These are phyloP conservation scores for Blastocystis sp. DNA, from an alignment of 352 stramenopile genomes.

Conservation along the genomic window DNA sequence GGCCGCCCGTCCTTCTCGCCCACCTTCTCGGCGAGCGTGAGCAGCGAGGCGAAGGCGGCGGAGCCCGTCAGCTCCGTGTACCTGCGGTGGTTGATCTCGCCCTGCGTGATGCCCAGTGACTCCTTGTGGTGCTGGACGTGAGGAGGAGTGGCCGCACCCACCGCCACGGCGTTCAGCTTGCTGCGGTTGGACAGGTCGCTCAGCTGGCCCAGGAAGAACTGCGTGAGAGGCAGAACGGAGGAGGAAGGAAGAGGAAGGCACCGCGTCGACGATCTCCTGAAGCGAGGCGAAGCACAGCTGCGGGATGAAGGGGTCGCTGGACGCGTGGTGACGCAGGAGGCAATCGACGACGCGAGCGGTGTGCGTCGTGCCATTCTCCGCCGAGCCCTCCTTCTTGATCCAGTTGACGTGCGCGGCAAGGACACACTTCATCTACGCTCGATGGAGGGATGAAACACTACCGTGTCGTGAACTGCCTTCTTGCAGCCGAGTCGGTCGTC, in stretches of 20 bases:
- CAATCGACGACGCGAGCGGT: not conserved
- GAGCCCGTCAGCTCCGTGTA: slow-evolving; percentile 15
- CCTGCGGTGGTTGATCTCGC: not conserved
- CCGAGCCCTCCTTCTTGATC: not conserved
- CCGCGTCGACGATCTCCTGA: not conserved
- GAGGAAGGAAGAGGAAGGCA: not conserved
- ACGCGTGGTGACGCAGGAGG: not conserved
- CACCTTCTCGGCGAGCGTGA: not conserved
- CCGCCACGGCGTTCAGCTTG: slow-evolving; percentile 36
- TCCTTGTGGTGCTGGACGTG: slow-evolving; percentile 17
- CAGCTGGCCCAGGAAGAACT: not conserved
- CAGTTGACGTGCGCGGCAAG: not conserved
- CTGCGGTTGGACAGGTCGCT: not conserved
- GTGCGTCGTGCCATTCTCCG: not conserved
- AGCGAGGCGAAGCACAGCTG: not conserved
- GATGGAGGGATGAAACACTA: not conserved
- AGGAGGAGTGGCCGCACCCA: not conserved
- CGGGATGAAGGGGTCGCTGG: not conserved
- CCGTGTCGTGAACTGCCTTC: not conserved
- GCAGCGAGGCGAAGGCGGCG: not conserved
- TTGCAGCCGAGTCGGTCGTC: not conserved
- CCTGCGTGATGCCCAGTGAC: not conserved
- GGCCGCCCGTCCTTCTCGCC: not conserved
- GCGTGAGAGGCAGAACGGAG: not conserved
- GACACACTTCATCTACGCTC: slow-evolving; percentile 1